Percentiles rank a stretch among this genome's conserved stretches.
Evolutionary conservation across 108 stramenopile species (phyloP).

Genomic region (Cyclotella sp.): DNA sequence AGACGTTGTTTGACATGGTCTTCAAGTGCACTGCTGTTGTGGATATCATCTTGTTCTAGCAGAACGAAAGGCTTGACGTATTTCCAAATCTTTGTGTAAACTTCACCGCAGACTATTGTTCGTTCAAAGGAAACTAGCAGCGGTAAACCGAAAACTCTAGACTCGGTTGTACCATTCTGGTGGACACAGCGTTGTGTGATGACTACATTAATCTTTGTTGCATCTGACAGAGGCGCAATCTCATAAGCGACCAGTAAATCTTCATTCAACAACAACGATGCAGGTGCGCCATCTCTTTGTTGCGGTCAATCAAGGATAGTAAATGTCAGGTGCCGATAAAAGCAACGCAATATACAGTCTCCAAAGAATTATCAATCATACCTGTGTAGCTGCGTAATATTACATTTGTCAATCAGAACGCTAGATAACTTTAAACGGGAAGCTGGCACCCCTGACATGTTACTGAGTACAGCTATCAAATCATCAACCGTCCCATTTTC

Average conservation of each 20-base stretch:
- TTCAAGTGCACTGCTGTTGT: not conserved
- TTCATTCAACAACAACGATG: slow-evolving; percentile 1
- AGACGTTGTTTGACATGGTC: not conserved
- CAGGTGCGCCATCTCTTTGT: slow-evolving; percentile 23
- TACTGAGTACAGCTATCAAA: slow-evolving; percentile 36
- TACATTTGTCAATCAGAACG: slow-evolving; percentile 49
- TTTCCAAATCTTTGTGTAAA: slow-evolving; percentile 60
- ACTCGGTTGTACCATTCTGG: slow-evolving; percentile 12
- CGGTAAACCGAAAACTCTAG: slow-evolving; percentile 62
- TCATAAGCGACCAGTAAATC: slow-evolving; percentile 26
- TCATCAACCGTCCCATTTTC: slow-evolving; percentile 26
- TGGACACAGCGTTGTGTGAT: slow-evolving; percentile 26
- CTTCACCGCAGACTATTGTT: slow-evolving; percentile 53
- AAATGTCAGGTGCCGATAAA: not conserved
- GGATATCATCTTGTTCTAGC: not conserved
- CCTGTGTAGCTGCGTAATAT: slow-evolving; percentile 50
- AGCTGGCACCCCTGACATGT: slow-evolving; percentile 38
- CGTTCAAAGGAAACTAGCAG: slow-evolving; percentile 62
- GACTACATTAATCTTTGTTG: slow-evolving; percentile 19
- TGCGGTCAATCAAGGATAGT: not conserved
- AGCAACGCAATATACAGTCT: not conserved
- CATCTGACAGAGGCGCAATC: slow-evolving; percentile 5
- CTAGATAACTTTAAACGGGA: slow-evolving; percentile 48
- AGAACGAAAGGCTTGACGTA: slow-evolving; percentile 46
- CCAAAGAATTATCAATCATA: slow-evolving; percentile 4